Percentiles rank a stretch among this genome's conserved stretches.
Evolutionary conservation across 164 flowering plant genomes (phyloP).

Genomic region (grape (Vitis vinifera)): ASM3070453v1 NC_081816.1:13491001-13491500

Average conservation of each 20-base stretch:
- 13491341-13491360: constrained; percentile 2
- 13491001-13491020: constrained; percentile 3
- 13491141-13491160: constrained; percentile 16
- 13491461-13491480: background rate
- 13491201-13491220: background rate
- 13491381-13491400: constrained; percentile 16
- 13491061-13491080: constrained; percentile 4
- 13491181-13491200: constrained; percentile 12
- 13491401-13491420: constrained; percentile 7
- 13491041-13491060: background rate
- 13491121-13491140: constrained; percentile 7
- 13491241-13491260: constrained; percentile 13
- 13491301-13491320: constrained; percentile 18
- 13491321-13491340: background rate
- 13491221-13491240: constrained; percentile 2
- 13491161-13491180: constrained; percentile 6
- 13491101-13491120: constrained; percentile 12
- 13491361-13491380: constrained; percentile 8
- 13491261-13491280: constrained; percentile 1
- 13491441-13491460: constrained; percentile 11
- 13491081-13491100: constrained; percentile 3
- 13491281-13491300: constrained; percentile 17
- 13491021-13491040: constrained; percentile 2
- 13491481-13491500: constrained; percentile 5
- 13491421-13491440: background rate